A percentile compares a stretch with the other conserved stretches of the same genome.
These are phyloP conservation scores for Chaetomium cochliodes DNA, from an alignment of 495 filamentous ascomycete genomes.

Conservation along the genomic window DNA sequence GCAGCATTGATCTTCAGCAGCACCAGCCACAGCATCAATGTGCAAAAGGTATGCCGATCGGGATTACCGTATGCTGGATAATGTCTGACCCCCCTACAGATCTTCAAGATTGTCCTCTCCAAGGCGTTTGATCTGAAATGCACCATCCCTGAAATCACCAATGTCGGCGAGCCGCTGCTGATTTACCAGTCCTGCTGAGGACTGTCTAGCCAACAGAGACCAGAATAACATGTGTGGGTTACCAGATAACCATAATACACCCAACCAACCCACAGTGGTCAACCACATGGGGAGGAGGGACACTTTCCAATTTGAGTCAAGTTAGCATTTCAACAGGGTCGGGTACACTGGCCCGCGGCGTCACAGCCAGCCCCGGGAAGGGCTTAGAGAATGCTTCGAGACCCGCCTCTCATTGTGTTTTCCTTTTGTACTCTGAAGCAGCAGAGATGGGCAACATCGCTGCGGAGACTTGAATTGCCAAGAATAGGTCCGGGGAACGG, in stretches of 20 bases:
- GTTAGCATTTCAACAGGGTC: conserved; percentile 14
- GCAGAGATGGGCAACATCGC: conserved; percentile 4
- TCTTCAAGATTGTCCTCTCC: conserved; percentile 98
- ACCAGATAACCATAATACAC: neutral
- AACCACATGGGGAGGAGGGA: conserved; percentile 14
- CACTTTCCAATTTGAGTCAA: conserved; percentile 9
- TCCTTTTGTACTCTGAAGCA: conserved; percentile 15
- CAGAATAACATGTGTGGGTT: conserved; percentile 2
- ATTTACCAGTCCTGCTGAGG: conserved; percentile 78
- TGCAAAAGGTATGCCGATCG: conserved; percentile 76
- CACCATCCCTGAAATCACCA: conserved; percentile 98
- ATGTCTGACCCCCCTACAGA: conserved; percentile 54
- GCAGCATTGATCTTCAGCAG: conserved; percentile 96
- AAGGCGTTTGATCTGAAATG: conserved; percentile 99
- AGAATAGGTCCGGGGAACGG: conserved; percentile 1
- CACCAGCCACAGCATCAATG: conserved; percentile 98
- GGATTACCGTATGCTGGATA: neutral
- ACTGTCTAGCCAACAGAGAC: neutral
- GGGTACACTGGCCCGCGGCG: conserved; percentile 7
- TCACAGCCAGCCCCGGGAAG: conserved; percentile 15
- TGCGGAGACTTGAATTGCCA: conserved; percentile 5
- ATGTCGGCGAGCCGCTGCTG: conserved; percentile 92
- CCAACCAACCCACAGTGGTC: neutral
- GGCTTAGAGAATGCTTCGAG: conserved; percentile 18
- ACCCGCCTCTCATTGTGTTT: conserved; percentile 21